Evolutionary conservation across 305 asterid species (phyloP).

Genomic region (Euphrasia arctica): DNA sequence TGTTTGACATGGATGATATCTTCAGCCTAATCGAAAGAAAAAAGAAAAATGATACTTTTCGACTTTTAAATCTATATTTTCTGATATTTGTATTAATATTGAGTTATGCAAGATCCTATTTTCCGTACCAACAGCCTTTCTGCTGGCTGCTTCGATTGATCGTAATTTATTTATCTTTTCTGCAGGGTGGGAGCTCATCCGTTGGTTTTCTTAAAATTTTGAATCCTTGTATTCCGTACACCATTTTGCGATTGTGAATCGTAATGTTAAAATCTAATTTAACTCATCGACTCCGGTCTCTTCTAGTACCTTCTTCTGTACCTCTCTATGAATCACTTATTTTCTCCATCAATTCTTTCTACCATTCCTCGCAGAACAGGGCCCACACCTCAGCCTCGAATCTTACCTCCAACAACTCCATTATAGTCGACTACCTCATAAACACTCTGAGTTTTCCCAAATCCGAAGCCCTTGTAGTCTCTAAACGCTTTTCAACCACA

Average conservation of each 20-base stretch:
- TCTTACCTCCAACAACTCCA: not conserved
- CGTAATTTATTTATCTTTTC: not conserved
- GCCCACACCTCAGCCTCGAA: slow-evolving; percentile 7
- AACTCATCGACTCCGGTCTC: slow-evolving; percentile 3
- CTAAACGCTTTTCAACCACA: not conserved
- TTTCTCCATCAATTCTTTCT: not conserved
- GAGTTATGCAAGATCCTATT: not conserved
- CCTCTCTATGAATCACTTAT: not conserved
- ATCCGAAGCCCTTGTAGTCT: not conserved
- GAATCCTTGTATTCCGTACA: not conserved
- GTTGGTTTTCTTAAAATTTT: not conserved
- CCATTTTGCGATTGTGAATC: slow-evolving; percentile 3
- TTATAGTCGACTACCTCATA: slow-evolving; percentile 11
- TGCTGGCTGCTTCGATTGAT: no score
- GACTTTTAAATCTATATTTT: no score
- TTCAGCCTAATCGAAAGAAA: not conserved
- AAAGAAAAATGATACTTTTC: no score
- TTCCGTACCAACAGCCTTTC: no score
- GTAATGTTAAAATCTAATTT: slow-evolving; percentile 9
- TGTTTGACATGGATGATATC: not conserved
- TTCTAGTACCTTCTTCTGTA: not conserved
- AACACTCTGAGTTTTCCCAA: slow-evolving; percentile 15
- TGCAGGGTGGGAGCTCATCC: not conserved
- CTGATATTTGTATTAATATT: no score
- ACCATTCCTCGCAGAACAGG: slow-evolving; percentile 7